These are phyloP conservation scores for Abrus precatorius DNA, from an alignment of 306 rosid species.

Conservation along the genomic window DNA sequence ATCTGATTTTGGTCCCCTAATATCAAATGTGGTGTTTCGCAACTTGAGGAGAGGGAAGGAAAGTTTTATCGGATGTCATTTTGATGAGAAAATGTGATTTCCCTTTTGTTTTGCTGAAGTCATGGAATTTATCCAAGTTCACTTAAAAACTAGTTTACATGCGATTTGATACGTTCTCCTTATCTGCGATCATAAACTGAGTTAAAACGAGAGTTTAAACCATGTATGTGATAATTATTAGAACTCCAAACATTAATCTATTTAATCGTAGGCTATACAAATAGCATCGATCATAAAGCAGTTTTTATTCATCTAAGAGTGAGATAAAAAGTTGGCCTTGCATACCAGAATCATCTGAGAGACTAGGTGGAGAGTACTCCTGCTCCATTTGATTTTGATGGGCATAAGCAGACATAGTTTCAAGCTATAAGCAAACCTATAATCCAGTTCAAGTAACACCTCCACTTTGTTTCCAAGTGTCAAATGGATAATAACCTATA, in stretches of 20 bases:
- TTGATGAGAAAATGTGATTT: too few species aligned
- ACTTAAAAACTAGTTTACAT: too few species aligned
- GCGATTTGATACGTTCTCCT: too few species aligned
- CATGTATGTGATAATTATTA: background rate
- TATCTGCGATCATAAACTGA: too few species aligned
- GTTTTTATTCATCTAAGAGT: background rate
- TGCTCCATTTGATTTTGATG: constrained; percentile 74
- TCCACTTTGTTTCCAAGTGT: constrained; percentile 46
- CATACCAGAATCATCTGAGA: constrained; percentile 69
- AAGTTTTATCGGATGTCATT: too few species aligned
- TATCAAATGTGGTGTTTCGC: too few species aligned
- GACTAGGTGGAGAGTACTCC: constrained; percentile 61
- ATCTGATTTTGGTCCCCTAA: too few species aligned
- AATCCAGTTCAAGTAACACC: constrained; percentile 45
- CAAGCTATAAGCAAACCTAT: constrained; percentile 37
- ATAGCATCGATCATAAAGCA: background rate
- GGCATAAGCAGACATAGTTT: constrained; percentile 73
- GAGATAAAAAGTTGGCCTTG: constrained; percentile 29
- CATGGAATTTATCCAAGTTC: too few species aligned
- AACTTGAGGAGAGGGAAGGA: too few species aligned
- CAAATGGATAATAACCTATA: constrained; percentile 56
- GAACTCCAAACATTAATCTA: constrained; percentile 34
- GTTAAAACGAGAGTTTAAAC: too few species aligned
- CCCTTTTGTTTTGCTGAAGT: too few species aligned
- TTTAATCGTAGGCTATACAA: background rate